A percentile compares a stretch with the other conserved stretches of the same genome.
phyloP scores from a whole-genome alignment of 345 rosid species.

The Ricinus communis region DNA sequence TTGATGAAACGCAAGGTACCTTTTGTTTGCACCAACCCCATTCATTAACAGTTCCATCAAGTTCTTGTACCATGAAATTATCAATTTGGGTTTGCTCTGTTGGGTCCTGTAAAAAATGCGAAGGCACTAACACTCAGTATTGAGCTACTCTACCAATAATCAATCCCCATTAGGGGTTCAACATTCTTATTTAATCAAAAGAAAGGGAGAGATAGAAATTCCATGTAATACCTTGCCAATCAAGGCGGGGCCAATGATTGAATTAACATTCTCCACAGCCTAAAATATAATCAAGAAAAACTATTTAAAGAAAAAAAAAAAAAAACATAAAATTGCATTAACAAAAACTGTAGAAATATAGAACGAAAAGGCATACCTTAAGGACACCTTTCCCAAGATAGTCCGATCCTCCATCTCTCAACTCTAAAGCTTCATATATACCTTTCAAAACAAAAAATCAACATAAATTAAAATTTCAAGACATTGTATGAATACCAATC shows the following conservation, averaged over 20 bases:
- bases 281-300: conserved; percentile 16
- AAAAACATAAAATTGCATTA: neutral
- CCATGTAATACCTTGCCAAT: conserved; percentile 64
- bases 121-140: neutral
- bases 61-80: conserved; percentile 85
- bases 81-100: conserved; percentile 81
- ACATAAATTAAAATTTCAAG: too few relatives aligned
- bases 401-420: conserved; percentile 96
- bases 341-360: neutral
- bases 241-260: conserved; percentile 80
- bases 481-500: too few relatives aligned
- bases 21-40: conserved; percentile 99
- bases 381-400: conserved; percentile 95
- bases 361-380: conserved; percentile 47
- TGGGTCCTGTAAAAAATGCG: conserved; percentile 56
- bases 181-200: neutral
- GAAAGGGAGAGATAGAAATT: neutral
- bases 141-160: neutral
- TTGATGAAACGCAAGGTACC: conserved; percentile 35
- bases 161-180: neutral
- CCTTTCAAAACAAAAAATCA: conserved; percentile 34
- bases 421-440: conserved; percentile 87
- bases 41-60: conserved; percentile 94
- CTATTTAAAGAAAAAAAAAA: neutral
- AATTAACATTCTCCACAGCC: conserved; percentile 85